Conservation (phyloP, 176 grass and related monocot species). For the Zea luxurians region DNA sequence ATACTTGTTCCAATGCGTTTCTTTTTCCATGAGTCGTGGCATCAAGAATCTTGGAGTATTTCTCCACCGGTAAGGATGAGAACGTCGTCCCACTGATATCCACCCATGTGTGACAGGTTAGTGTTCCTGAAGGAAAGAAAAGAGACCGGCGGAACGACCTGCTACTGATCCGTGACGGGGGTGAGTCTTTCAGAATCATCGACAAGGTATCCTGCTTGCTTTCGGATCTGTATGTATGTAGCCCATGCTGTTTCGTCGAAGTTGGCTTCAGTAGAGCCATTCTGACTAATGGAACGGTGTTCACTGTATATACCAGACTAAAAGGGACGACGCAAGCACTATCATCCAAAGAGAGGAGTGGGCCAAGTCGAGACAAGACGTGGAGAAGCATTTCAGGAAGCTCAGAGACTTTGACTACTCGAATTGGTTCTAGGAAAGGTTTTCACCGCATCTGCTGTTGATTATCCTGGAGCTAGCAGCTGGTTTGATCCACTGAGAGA, state of each 20-base stretch:
- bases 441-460: slow-evolving; percentile 3
- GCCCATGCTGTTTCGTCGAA: not conserved
- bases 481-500: not conserved
- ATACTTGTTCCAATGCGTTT: not conserved
- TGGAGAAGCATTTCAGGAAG: slow-evolving; percentile 70
- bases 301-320: slow-evolving; percentile 42
- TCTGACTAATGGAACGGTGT: not conserved
- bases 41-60: not conserved
- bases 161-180: slow-evolving; percentile 70
- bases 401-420: too few relatives aligned
- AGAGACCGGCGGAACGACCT: slow-evolving; percentile 68
- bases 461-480: not conserved
- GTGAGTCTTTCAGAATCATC: slow-evolving; percentile 74
- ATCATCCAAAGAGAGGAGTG: slow-evolving; percentile 81
- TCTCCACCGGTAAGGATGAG: not conserved
- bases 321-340: slow-evolving; percentile 63
- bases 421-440: slow-evolving; percentile 1
- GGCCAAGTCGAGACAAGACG: slow-evolving; percentile 58
- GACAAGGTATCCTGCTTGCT: slow-evolving; percentile 59
- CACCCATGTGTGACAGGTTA: slow-evolving; percentile 49
- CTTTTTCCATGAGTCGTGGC: not conserved
- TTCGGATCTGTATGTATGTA: not conserved
- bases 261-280: slow-evolving; percentile 3
- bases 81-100: not conserved
- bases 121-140: slow-evolving; percentile 63